Conservation (phyloP, 495 filamentous ascomycete species). For the Lasiosphaeris hirsuta region DNA sequence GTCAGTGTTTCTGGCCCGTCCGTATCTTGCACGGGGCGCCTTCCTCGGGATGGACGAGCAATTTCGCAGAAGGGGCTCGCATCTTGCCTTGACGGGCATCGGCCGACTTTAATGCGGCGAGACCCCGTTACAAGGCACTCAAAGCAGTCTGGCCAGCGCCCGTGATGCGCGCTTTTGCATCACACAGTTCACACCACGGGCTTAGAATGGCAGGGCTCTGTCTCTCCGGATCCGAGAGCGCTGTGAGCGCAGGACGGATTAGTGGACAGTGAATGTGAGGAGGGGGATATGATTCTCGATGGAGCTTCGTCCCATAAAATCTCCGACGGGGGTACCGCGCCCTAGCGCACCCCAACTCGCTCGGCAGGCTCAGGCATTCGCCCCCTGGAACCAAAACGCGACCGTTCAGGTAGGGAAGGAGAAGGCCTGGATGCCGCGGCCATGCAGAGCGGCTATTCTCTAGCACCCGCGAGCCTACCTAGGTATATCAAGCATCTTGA, state of each 20-base stretch:
- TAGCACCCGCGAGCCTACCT: too few relatives aligned
- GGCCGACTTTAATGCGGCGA: slow-evolving; percentile 8
- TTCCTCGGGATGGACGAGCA: background rate
- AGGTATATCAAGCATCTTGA: too few relatives aligned
- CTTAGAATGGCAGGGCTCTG: background rate
- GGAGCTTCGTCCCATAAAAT: slow-evolving; percentile 13
- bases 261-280: background rate
- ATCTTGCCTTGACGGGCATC: slow-evolving; percentile 10
- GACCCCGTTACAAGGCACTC: slow-evolving; percentile 2
- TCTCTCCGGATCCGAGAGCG: background rate
- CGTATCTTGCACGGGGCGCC: too few relatives aligned
- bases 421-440: too few relatives aligned
- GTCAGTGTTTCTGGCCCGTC: too few relatives aligned
- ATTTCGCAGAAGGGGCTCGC: slow-evolving; percentile 18
- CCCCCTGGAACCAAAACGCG: background rate
- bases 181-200: background rate
- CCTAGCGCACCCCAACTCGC: background rate
- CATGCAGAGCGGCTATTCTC: too few relatives aligned
- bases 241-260: too few relatives aligned
- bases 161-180: slow-evolving; percentile 1
- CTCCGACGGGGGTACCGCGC: slow-evolving; percentile 3
- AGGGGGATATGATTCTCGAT: background rate
- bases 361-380: background rate
- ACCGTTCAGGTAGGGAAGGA: background rate
- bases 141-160: background rate